Conservation (phyloP, 345 rosid species). For the Cardamine chenopodiifolia region DNA sequence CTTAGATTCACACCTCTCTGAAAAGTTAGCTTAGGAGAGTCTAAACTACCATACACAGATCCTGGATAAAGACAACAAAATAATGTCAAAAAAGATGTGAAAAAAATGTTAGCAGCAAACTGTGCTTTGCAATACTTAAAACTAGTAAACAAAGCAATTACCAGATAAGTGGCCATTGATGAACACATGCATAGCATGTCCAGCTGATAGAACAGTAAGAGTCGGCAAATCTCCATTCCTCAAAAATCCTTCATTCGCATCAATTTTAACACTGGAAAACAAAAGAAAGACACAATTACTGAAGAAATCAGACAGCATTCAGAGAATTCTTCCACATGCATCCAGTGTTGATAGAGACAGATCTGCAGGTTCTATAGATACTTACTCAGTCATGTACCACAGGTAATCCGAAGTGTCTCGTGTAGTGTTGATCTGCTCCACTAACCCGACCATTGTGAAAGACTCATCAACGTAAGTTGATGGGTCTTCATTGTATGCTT, state of each 20-base stretch:
- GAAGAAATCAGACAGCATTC: background rate
- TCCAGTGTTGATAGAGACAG: background rate
- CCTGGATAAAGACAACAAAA: constrained; percentile 51
- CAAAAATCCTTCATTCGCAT: constrained; percentile 59
- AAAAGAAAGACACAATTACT: constrained; percentile 4
- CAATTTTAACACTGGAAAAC: constrained; percentile 50
- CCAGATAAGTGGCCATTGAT: constrained; percentile 84
- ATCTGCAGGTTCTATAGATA: constrained; percentile 23
- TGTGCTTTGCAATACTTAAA: constrained; percentile 9
- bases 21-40: constrained; percentile 81
- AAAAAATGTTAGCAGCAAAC: background rate
- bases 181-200: constrained; percentile 93
- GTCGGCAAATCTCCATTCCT: constrained; percentile 56
- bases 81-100: constrained; percentile 22
- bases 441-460: constrained; percentile 79
- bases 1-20: constrained; percentile 69
- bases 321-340: constrained; percentile 14
- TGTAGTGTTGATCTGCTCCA: constrained; percentile 96
- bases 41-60: constrained; percentile 87
- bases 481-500: constrained; percentile 82
- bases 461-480: constrained; percentile 63
- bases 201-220: constrained; percentile 81
- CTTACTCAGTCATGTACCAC: constrained; percentile 99
- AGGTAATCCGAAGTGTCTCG: constrained; percentile 85
- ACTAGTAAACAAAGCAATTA: constrained; percentile 29